Percentiles rank a stretch among this genome's conserved stretches.
Conservation (phyloP, 1,284 basidiomycete species). For the Abortiporus biennis region DNA sequence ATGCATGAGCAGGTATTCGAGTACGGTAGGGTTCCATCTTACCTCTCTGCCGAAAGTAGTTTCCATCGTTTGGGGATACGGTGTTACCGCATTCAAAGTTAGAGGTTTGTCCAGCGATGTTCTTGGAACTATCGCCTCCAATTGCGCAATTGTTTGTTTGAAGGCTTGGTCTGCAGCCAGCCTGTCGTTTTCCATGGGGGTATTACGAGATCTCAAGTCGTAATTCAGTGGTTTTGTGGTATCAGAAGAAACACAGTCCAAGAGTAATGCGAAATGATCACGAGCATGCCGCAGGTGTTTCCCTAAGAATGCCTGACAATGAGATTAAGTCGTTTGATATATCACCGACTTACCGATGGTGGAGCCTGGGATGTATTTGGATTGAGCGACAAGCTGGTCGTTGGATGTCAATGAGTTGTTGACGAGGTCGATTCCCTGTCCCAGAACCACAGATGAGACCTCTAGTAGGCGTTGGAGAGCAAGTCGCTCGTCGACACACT, state of each 20-base stretch:
- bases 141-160: slow-evolving; percentile 44
- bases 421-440: slow-evolving; percentile 67
- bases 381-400: slow-evolving; percentile 59
- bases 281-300: slow-evolving; percentile 79
- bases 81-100: slow-evolving; percentile 72
- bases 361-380: slow-evolving; percentile 70
- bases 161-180: slow-evolving; percentile 53
- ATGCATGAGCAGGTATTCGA: background rate
- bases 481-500: slow-evolving; percentile 17
- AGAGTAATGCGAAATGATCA: slow-evolving; percentile 69
- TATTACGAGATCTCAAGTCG: slow-evolving; percentile 68
- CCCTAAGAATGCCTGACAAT: slow-evolving; percentile 33
- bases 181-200: slow-evolving; percentile 72
- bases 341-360: slow-evolving; percentile 58
- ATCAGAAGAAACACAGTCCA: slow-evolving; percentile 44
- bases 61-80: slow-evolving; percentile 63
- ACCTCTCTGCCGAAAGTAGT: slow-evolving; percentile 82
- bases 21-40: slow-evolving; percentile 16
- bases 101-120: slow-evolving; percentile 48
- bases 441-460: slow-evolving; percentile 59
- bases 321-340: background rate
- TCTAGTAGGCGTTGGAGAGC: slow-evolving; percentile 47
- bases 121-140: slow-evolving; percentile 47
- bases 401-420: slow-evolving; percentile 58
- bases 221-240: slow-evolving; percentile 61